Evolutionary conservation across 2,329 filamentous ascomycete species (phyloP), one percentile per base, ranked within the genome.

Genomic region (Capronia americana): DNA sequence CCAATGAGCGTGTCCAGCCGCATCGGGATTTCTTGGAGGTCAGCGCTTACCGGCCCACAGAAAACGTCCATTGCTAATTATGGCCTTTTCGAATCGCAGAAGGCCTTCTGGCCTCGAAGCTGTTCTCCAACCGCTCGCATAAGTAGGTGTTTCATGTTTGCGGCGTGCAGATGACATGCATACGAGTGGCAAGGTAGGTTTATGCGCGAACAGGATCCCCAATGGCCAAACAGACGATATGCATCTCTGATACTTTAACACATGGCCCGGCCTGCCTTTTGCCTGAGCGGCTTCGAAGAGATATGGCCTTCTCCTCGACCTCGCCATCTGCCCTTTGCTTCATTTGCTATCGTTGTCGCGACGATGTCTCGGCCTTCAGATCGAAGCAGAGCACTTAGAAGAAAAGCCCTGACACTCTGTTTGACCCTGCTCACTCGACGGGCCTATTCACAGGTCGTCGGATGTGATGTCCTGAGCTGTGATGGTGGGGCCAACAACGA

Each of bases 391-490:
- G 28, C 23, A 24, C 17, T 20, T 23, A n/a, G 23, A 12, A 17
- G n/a, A 8, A 57, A 20, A 46, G 57, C 46, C 7, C 64, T 66
- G 10, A 30, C 38, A 24, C 44, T 53, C 17, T 66, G 64, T 28
- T 55, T 62, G 28, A 46, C 41, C 20, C 34, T 55, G 11, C 32
- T 58, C 41, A 20, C 46, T 11, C 54, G 54, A 28, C 57, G 44
- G 44, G 30, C 26, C 26, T 51, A n/a, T 10, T 44, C 54, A 6
- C 61, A 63, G 48, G 41, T 68, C 2, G 66, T 68, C 26, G 63
- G 66, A 24, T 68, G 66, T 24, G 63, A 65, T 46, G 61, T 64
- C 38, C 66, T 65, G 6, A 63, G 51, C 32, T 68, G 66, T 26
- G 32, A 61, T n/a, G 58, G 58, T 26, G 58, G 58, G 58, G 58